These are phyloP conservation scores for Kazachstania africana DNA, from an alignment of 805 yeast species.

Conservation along the genomic window DNA sequence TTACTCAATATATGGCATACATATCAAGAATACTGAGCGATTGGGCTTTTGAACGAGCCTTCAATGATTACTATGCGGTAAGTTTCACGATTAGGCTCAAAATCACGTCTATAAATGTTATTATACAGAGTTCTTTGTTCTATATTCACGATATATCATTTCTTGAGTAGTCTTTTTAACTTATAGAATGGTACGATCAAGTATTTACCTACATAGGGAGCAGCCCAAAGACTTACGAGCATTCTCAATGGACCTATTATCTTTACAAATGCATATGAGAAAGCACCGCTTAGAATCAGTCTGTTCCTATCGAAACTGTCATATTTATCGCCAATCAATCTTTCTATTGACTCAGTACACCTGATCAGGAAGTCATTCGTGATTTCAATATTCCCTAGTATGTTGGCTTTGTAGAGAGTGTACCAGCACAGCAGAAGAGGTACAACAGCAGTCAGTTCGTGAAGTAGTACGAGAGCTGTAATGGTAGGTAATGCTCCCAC, in stretches of 20 bases:
- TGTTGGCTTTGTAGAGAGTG: slow-evolving; percentile 42
- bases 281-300: slow-evolving; percentile 58
- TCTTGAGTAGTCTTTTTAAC: slow-evolving; percentile 2
- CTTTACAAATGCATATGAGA: slow-evolving; percentile 62
- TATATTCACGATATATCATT: too few species aligned
- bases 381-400: slow-evolving; percentile 14
- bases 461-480: slow-evolving; percentile 54
- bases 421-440: slow-evolving; percentile 66
- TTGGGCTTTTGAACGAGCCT: too few species aligned
- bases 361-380: slow-evolving; percentile 34
- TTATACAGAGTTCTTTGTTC: too few species aligned
- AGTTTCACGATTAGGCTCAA: too few species aligned
- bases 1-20: too few species aligned
- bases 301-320: slow-evolving; percentile 35
- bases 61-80: too few species aligned
- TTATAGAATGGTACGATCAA: slow-evolving; percentile 12
- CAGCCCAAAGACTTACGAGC: slow-evolving; percentile 24
- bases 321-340: slow-evolving; percentile 31
- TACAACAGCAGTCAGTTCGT: slow-evolving; percentile 62
- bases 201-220: slow-evolving; percentile 23
- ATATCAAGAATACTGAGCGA: too few species aligned
- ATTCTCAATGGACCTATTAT: slow-evolving; percentile 26
- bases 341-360: slow-evolving; percentile 48
- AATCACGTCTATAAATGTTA: too few species aligned
- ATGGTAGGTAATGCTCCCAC: slow-evolving; percentile 28